Evolutionary conservation across 306 rosid genomes (phyloP), one percentile per base, ranked within the genome.

Genomic region (Prunus padus): DNA sequence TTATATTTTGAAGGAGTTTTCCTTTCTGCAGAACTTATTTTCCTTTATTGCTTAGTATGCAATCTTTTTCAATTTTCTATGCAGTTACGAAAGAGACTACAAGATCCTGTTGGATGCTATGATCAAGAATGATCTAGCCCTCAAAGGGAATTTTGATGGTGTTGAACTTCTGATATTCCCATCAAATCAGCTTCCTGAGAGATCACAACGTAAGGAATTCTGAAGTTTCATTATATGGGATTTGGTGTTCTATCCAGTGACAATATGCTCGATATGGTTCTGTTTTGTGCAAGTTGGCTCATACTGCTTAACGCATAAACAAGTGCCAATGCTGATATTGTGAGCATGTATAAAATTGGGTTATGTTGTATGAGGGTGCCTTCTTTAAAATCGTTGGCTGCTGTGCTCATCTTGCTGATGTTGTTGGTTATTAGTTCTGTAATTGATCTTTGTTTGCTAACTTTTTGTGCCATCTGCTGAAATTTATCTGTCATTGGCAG

Each of bases 121-220:
- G 98, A 86, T 87, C 66, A 88, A 79, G 75, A 89, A 88, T 74
- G 98, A 94, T 87, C 78, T 87, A 76, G 98, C 98, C 30, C 96
- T 94, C 75, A 86, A 80, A 83, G 96, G 96, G 73, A 81, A 61
- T 57, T 75, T 88, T 72, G 90, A 82, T 73, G 97, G 95, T 30
- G 87, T 88, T 57, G 98, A 94, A 75, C 91, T 94, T 83, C 79
- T 91, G 79, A 87, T 94, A 86, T 92, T 91, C 77, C 81, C 98
- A 33, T 94, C 98, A 68, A 91, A 86, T 80, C 94, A 87, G 84
- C 97, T 94, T 76, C 98, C 97, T 47, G 92, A 87, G 81, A 86
- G 85, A 73, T 88, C 96, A 77, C 97, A 90, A 82, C 90, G 98
- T 94, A 94, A 86, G 96, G 74, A 75, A 55, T 75, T 82, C 10